Evolutionary conservation across 2,329 filamentous ascomycete genomes (phyloP), one percentile per base, ranked within the genome.

Genomic region (Capronia epimyces): DNA sequence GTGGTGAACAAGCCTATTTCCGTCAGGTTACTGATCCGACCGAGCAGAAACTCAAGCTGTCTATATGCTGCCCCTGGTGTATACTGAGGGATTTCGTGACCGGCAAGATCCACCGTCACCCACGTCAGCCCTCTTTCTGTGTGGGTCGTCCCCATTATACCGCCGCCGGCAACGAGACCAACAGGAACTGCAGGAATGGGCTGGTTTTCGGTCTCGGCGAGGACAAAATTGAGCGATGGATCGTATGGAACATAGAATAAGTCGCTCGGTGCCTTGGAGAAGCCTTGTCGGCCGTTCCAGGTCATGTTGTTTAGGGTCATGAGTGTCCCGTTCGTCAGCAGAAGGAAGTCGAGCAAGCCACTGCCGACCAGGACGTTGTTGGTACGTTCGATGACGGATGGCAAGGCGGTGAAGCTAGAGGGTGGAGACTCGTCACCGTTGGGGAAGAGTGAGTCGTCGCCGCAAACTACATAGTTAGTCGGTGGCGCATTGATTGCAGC

Each of bases 11-110:
- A 29, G 6, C 53, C 53, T 7, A 51, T 39, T 15, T 46, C 24
- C 3, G 48, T 57, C 27, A 60, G 31, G 32, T 45, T 56, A 10
- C 52, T 47, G 40, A 57, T 80, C 32, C 86, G 72, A 0, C 87
- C 87, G 1, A 94, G 73, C 60, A 93, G 65, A 61, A 86, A 84
- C 72, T 93, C 87, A 16, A 93, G 65, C 51, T 87, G 83, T 27
- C 87, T 73, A 64, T 86, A 88, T 0, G 83, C 77, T 0, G 82
- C 83, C 12, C 75, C 77, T 0, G 86, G 83, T 15, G 81, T 78
- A 62, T 86, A 89, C 66, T 86, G 80, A 0, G 78, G 77, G 4
- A 79, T 66, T 54, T 67, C 58, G 42, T 64, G 62, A n/a, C 62
- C 62, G n/a, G 58, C 52, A 20, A 62, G 42, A 7, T 61, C 29